Evolutionary conservation across 2,329 filamentous ascomycete species (phyloP), one percentile per base, ranked within the genome.

Genomic region (Aspergillus clavatus): DNA sequence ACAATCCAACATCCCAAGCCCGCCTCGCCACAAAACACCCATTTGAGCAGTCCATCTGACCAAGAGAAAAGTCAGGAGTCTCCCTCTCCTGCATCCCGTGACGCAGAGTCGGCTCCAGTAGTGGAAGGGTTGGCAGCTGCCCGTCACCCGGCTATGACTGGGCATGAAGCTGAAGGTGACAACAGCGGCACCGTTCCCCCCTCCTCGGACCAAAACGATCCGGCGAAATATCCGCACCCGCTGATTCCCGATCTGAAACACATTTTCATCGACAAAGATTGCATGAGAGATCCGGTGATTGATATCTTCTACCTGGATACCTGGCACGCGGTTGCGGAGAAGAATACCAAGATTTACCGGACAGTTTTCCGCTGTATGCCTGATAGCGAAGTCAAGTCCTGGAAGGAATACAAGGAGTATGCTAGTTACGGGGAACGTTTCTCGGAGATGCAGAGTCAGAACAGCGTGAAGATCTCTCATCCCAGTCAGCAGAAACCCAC

Each of bases 361-460:
- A 82, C 86, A 50, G 91, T 98, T 7, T 98, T 98, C 73, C 83
- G 90, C 38, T 96, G 90, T 68, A 94, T 95, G 87, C 93, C 93
- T 1, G 93, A 98, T 65, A 96, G 84, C 41, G 89, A 96, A 61
- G 93, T 95, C 21, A 84, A 82, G 52, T 91, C 86, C 35, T 98
- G 93, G 93, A 83, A 86, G 54, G 87, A 95, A 52, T 98, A 98
- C 68, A 85, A 87, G 52, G 86, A 94, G 54, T 95, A 86, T 61
- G 77, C 80, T 43, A 78, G 82, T 4, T 97, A 96, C 63, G 77
- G 79, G 14, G 82, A 86, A 54, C 80, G 83, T 37, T 96, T 98
- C 72, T 79, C 80, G 45, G 83, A 86, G 56, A 68, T 78, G 57
- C 67, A 87, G 73, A 84, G 63, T 56, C 73, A 64, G 66, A 76